A percentile compares a stretch with the other conserved stretches of the same genome.
Evolutionary conservation across 2,329 filamentous ascomycete genomes (phyloP).

Genomic region (Dissoconium aciculare): DNA sequence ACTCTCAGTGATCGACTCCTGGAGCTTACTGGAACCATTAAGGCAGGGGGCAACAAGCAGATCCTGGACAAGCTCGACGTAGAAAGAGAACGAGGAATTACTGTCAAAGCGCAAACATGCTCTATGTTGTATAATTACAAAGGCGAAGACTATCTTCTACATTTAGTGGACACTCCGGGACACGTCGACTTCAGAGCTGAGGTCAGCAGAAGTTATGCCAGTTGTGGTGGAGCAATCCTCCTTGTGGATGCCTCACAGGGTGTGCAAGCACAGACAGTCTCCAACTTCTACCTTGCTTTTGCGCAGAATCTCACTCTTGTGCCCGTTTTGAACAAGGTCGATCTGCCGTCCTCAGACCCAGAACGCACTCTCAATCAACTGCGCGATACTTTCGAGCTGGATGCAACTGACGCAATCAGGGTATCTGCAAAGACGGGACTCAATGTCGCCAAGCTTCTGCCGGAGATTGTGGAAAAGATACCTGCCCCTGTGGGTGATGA

Average conservation of each 20-base stretch:
- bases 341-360: constrained; percentile 80
- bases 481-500: constrained; percentile 64
- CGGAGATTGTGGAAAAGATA: constrained; percentile 70
- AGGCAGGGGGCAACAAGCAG: constrained; percentile 78
- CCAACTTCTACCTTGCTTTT: constrained; percentile 96
- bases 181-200: constrained; percentile 97
- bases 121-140: constrained; percentile 88
- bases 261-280: constrained; percentile 92
- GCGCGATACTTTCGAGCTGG: constrained; percentile 71
- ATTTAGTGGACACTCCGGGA: constrained; percentile 90
- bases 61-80: constrained; percentile 95
- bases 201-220: constrained; percentile 88
- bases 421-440: constrained; percentile 90
- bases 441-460: constrained; percentile 71
- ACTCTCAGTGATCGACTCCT: constrained; percentile 85
- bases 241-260: constrained; percentile 94
- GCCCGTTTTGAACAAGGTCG: constrained; percentile 93
- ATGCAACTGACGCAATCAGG: constrained; percentile 55
- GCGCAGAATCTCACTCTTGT: constrained; percentile 74
- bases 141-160: constrained; percentile 78
- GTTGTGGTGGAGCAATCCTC: constrained; percentile 80
- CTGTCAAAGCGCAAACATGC: constrained; percentile 96
- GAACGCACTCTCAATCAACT: constrained; percentile 76
- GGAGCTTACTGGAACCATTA: constrained; percentile 86
- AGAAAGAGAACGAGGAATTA: constrained; percentile 89